Evolutionary conservation across 306 rosid species (phyloP).

Genomic region (Dryas octopetala): DNA sequence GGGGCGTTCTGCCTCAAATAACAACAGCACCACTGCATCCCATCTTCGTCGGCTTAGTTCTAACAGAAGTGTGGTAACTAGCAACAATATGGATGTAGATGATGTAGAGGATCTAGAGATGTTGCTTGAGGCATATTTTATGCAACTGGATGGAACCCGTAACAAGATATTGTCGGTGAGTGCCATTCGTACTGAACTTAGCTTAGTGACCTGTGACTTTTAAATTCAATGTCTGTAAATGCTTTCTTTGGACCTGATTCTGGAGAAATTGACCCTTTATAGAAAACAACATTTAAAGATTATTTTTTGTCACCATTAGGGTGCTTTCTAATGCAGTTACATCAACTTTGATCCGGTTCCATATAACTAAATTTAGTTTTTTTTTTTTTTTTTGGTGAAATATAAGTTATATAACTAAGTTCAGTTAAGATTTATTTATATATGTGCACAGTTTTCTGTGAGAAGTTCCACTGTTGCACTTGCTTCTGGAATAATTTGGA

Average conservation of each 20-base stretch:
- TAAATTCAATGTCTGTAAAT: background rate
- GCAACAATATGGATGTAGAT: conserved; percentile 55
- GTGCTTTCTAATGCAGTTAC: background rate
- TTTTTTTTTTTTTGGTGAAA: too few relatives aligned
- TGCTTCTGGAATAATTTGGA: background rate
- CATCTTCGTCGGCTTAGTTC: conserved; percentile 60
- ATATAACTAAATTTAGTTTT: background rate
- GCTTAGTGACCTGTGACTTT: background rate
- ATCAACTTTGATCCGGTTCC: background rate
- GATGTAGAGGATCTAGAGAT: conserved; percentile 96
- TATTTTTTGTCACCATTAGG: background rate
- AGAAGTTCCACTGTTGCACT: background rate
- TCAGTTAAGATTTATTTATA: background rate
- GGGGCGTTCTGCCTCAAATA: conserved; percentile 52
- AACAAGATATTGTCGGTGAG: conserved; percentile 97
- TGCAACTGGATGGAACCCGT: conserved; percentile 96
- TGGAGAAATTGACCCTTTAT: background rate
- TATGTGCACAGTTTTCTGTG: background rate
- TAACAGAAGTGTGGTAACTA: conserved; percentile 61
- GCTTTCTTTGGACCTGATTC: background rate
- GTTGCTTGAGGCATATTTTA: conserved; percentile 98
- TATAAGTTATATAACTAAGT: too few relatives aligned
- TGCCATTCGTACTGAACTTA: conserved; percentile 12
- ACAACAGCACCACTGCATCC: conserved; percentile 32
- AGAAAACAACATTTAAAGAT: background rate